Conservation (phyloP, 2,329 filamentous ascomycete species). For the Laburnicola sp. region DNA sequence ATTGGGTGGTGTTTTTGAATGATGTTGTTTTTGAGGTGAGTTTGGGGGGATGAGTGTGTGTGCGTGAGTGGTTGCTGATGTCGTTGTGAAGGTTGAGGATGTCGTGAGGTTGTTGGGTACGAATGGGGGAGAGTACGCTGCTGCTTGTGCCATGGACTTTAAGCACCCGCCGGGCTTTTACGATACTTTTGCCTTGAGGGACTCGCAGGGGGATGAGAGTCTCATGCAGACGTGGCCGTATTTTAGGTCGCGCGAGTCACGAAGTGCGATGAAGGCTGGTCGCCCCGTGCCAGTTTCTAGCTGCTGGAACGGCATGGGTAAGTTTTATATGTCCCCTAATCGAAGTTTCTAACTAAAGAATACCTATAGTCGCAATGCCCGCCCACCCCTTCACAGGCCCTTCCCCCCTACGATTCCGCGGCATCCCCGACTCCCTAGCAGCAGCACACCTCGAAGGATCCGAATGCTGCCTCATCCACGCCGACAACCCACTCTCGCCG, state of each 20-base stretch:
- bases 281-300: conserved; percentile 62
- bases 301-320: conserved; percentile 68
- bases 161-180: conserved; percentile 58
- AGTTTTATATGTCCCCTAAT: background rate
- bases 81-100: too few relatives aligned
- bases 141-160: conserved; percentile 64
- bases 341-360: background rate
- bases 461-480: conserved; percentile 77
- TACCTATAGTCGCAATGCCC: conserved; percentile 31
- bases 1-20: background rate
- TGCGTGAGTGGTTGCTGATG: too few relatives aligned
- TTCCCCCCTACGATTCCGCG: conserved; percentile 62
- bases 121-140: conserved; percentile 60
- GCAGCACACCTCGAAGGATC: conserved; percentile 69
- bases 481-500: conserved; percentile 64
- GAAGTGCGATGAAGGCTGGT: background rate
- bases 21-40: conserved; percentile 4
- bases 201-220: conserved; percentile 55
- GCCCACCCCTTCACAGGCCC: conserved; percentile 27
- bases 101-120: conserved; percentile 59
- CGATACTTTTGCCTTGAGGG: conserved; percentile 64
- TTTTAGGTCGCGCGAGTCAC: conserved; percentile 55
- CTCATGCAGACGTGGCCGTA: conserved; percentile 61
- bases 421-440: conserved; percentile 63
- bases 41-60: too few relatives aligned